phyloP scores from a whole-genome alignment of 805 yeast species.

The Pichia insulana region DNA sequence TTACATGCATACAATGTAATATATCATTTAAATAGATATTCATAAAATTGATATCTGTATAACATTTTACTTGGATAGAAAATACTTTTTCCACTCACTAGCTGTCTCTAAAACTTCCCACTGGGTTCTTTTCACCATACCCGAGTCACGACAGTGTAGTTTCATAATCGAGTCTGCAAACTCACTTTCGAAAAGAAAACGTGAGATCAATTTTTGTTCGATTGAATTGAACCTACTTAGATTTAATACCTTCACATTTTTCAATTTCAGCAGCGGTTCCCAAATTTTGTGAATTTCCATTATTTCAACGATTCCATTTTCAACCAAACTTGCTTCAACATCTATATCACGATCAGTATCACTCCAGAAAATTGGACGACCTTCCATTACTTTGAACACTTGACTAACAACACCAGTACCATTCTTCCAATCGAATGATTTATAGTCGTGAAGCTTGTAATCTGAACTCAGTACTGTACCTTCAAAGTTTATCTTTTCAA shows the following conservation, averaged over 20 bases:
- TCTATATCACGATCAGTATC: conserved; percentile 29
- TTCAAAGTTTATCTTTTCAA: conserved; percentile 48
- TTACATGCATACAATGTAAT: no score
- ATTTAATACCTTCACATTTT: conserved; percentile 18
- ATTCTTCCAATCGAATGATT: conserved; percentile 28
- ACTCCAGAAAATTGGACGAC: conserved; percentile 21
- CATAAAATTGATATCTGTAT: no score
- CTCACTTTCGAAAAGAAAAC: conserved; percentile 11
- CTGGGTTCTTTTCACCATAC: conserved; percentile 38
- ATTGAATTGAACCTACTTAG: conserved; percentile 29
- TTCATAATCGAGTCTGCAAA: conserved; percentile 15
- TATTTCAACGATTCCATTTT: conserved; percentile 20
- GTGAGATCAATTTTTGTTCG: conserved; percentile 21
- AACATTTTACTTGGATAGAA: no score
- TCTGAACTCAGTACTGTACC: conserved; percentile 58
- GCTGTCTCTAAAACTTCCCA: conserved; percentile 32
- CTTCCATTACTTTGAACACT: conserved; percentile 8
- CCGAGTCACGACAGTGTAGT: conserved; percentile 39
- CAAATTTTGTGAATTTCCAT: conserved; percentile 41
- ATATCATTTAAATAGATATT: no score
- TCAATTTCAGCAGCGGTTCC: conserved; percentile 13
- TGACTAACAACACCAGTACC: conserved; percentile 13
- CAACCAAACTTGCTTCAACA: conserved; percentile 20
- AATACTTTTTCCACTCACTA: conserved; percentile 19
- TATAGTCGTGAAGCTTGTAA: conserved; percentile 40